Base-by-base conservation (phyloP, 208 protist genomes). In the Wallacemonas collosoma region DNA sequence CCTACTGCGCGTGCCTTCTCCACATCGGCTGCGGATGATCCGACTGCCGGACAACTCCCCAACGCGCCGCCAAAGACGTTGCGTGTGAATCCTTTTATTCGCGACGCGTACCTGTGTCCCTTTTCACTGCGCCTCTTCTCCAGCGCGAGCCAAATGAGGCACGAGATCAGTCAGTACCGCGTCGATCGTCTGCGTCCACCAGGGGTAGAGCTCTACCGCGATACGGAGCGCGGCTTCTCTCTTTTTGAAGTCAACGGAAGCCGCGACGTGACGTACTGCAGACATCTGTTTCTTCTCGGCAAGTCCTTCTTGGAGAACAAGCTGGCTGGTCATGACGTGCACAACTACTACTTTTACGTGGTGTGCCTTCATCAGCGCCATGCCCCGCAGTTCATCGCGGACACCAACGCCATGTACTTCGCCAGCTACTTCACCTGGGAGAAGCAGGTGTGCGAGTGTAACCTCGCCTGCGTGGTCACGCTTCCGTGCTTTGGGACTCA, bases 361-460 rank as follows among this genome's bases (percentile, higher is more conserved):
- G 67, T 94, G 5, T 92, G 87, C 51, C 80, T 97, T 57, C 92
- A 97, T 57, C 82, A 89, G 17, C 73, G 82, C 9, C 85, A 91
- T 73, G 91, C 91, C 71, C 89, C 89, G n/a, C 12, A 79, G 14
- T 96, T 89, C 66, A 79, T 91, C 0, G 77, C 86, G 9, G 83
- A 91, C 64, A 14, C 75, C 35, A 72, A 47, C 1, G 88, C 88
- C 1, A 86, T 92, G 88, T 93, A 86, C 75, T 92, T 99, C 80
- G 96, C 98, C 1, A 98, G 98, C 11, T 99, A 99, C 75, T 99
- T 99, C 73, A 99, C 96, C 39, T 99, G 99, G 87, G 96, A 97
- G 76, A 99, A 99, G 77, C 95, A 93, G 12, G 85, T 96, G 14
- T 77, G 91, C 15, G 95, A 98, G 47, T 98, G 98, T 80, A 99